Base-by-base conservation (phyloP, 2,329 filamentous ascomycete species). In the Ploettnerulaceae sp. region DNA sequence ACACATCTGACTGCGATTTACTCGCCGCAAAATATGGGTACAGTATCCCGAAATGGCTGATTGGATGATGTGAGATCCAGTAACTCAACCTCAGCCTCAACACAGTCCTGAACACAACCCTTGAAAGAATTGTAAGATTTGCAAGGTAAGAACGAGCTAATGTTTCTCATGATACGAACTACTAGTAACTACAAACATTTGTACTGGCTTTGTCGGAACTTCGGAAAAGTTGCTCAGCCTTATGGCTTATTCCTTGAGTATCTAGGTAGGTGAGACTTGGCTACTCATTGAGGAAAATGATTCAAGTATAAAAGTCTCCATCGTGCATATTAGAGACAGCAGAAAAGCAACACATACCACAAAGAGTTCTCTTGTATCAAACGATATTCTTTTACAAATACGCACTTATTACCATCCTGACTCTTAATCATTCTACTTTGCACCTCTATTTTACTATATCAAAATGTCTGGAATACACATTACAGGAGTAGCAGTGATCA, bases 51-150 rank as follows among this genome's bases (percentile, higher is more conserved):
- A 39, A 14, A 28, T 17, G 15, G 28, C 14, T 28, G 36, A 39
- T 39, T 39, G 24, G 36, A 22, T 39, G 36, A 39, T 26, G 36
- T 39, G 36, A 39, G 36, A 39, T 39, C 22, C 20, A 25, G 14
- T 11, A 39, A 3, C 22, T 28, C 24, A 39, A 15, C 36, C 36
- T 39, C 22, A n/a, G n/a, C 35, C 29, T 32, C 28, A 18, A 3
- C 14, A 14, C n/a, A n/a, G 8, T n/a, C 14, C 24, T 28, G 36
- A n/a, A n/a, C n/a, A 28, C 24, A 28, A 7, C 24, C 15, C 35
- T 26, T 7, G 21, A 15, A n/a, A 9, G 4, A 28, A 1, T 11
- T 39, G n/a, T n/a, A n/a, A n/a, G n/a, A n/a, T n/a, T n/a, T n/a
- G n/a, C n/a, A n/a, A n/a, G n/a, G n/a, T 2, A 17, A 11, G 25